These are phyloP conservation scores for Tetrapyrgos nigripes DNA, from an alignment of 1,284 basidiomycete species.

Conservation along the genomic window DNA sequence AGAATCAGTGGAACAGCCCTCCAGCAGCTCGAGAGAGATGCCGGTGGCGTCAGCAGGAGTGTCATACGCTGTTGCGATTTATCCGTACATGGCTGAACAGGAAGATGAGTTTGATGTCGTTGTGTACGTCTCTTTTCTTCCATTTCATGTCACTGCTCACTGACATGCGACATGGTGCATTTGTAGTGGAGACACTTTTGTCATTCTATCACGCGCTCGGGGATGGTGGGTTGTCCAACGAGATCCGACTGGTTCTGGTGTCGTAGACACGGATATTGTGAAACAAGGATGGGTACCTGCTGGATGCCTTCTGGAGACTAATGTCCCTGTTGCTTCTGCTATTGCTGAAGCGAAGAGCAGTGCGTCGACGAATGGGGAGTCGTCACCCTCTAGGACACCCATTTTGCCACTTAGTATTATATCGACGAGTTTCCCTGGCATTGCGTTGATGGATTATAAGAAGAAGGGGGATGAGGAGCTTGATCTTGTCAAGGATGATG, in stretches of 20 bases:
- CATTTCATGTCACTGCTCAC: conserved; percentile 3
- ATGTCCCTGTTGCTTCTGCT: conserved; percentile 77
- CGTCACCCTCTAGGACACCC: conserved; percentile 64
- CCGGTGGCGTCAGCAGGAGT: conserved; percentile 63
- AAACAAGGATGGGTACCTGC: conserved; percentile 92
- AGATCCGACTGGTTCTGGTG: conserved; percentile 86
- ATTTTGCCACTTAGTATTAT: conserved; percentile 90
- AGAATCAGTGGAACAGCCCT: conserved; percentile 35
- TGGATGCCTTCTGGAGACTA: conserved; percentile 94
- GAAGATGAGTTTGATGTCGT: conserved; percentile 98
- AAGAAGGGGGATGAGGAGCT: conserved; percentile 92
- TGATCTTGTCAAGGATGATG: conserved; percentile 85
- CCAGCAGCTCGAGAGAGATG: conserved; percentile 48
- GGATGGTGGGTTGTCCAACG: conserved; percentile 99
- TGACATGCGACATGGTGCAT: conserved; percentile 18
- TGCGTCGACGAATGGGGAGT: conserved; percentile 43
- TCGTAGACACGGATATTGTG: conserved; percentile 74
- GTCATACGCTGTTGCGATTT: conserved; percentile 91
- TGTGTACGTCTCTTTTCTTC: conserved; percentile 66
- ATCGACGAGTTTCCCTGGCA: conserved; percentile 92
- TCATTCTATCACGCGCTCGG: conserved; percentile 91
- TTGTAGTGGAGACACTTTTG: conserved; percentile 84
- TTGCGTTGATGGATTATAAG: conserved; percentile 95
- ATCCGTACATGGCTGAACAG: conserved; percentile 95
- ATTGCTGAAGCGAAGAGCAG: conserved; percentile 73